Evolutionary conservation across 441 rosid genomes (phyloP), one percentile per base, ranked within the genome.

Genomic region (Breynia disticha): DNA sequence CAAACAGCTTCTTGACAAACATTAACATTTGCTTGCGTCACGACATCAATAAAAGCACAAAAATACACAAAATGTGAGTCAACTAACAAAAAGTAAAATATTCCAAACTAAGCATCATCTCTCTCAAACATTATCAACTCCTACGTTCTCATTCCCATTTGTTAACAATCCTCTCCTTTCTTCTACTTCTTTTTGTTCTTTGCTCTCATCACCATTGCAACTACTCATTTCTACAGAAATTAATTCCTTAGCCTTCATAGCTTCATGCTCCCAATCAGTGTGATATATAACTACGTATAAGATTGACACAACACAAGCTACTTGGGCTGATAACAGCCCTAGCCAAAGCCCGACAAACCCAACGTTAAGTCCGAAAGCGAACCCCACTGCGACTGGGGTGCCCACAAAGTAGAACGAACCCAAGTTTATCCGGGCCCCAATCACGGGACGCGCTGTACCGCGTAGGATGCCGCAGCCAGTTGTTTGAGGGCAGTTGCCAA

Each of bases 281-380:
- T 75, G 60, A 0, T 56, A 66, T 77, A 84, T 56, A 59, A 90
- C 79, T 11, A 64, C 79, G 47, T 79, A 87, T 13, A 91, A 70
- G 43, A 91, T 69, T 0, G 90, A 91, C 57, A 79, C 59, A 1
- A 59, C 94, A 4, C 98, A 91, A 1, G 94, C 98, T 7, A 72
- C 79, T 68, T 91, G 98, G 50, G 98, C 98, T 0, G 96, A 80
- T 35, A 88, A 65, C 15, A 91, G 77, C 52, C 96, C 98, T 3
- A 78, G 74, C 98, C 98, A 91, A 5, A 91, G 73, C 72, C 98
- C 96, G 1, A 89, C 62, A 54, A 91, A 91, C 61, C 98, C 98
- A 0, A 83, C 63, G 8, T 73, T 64, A 11, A 80, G 68, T 68
- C 88, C 67, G 43, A 91, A 91, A 39, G 98, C 96, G 32, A 91